Evolutionary conservation across 148 eudicot species (phyloP).

Genomic region (Linanthus parryae): DNA sequence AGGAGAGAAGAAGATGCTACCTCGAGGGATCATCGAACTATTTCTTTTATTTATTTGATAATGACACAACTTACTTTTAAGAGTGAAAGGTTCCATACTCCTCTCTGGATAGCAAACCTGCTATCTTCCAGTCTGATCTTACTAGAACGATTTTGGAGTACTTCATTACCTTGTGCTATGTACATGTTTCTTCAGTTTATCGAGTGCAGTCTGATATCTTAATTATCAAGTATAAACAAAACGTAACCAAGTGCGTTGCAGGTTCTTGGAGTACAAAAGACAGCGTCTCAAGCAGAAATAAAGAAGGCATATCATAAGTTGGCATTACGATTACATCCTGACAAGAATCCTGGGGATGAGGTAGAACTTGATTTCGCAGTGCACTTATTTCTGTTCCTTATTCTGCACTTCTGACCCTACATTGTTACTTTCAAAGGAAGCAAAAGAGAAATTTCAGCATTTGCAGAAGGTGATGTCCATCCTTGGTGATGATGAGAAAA

Average conservation of each 20-base stretch:
- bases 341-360: conserved; percentile 93
- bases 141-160: too few species aligned
- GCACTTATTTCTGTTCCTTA: neutral
- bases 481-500: conserved; percentile 91
- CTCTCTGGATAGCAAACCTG: too few species aligned
- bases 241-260: conserved; percentile 15
- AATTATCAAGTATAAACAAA: too few species aligned
- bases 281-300: conserved; percentile 79
- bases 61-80: too few species aligned
- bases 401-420: neutral
- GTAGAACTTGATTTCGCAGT: conserved; percentile 22
- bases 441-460: conserved; percentile 94
- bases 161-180: neutral
- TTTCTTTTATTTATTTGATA: too few species aligned
- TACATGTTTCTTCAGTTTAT: neutral
- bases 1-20: too few species aligned
- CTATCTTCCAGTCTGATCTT: too few species aligned
- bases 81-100: too few species aligned
- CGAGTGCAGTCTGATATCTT: neutral
- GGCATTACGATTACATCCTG: conserved; percentile 90
- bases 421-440: conserved; percentile 39
- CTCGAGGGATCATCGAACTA: too few species aligned
- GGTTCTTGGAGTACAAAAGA: conserved; percentile 83
- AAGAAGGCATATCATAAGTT: conserved; percentile 84
- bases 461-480: conserved; percentile 91